Conservation (phyloP, 2,329 filamentous ascomycete species). For the Escovopsis sp. region DNA sequence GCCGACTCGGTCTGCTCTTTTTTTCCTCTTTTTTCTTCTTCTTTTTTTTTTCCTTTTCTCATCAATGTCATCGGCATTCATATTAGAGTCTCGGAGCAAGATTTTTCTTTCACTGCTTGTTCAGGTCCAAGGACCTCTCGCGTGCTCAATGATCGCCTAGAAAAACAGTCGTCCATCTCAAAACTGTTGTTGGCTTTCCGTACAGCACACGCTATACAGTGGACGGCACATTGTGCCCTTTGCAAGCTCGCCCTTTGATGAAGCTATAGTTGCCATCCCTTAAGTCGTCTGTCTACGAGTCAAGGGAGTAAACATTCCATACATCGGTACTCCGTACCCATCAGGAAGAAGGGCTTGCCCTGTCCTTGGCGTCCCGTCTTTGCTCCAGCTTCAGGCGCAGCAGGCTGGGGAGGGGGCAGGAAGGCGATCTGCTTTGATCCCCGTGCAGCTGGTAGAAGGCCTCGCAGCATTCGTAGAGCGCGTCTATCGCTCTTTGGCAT, state of each 20-base stretch:
- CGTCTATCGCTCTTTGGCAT: constrained; percentile 64
- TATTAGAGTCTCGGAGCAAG: constrained; percentile 99
- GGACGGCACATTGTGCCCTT: constrained; percentile 28
- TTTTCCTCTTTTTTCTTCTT: not conserved
- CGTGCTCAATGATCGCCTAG: constrained; percentile 98
- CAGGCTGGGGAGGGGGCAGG: constrained; percentile 72
- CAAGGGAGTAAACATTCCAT: too few species aligned
- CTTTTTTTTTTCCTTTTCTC: constrained; percentile 26
- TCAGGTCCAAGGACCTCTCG: constrained; percentile 74
- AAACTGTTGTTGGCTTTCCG: constrained; percentile 44
- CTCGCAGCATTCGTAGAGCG: constrained; percentile 87
- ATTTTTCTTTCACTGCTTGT: constrained; percentile 71
- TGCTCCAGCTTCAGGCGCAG: constrained; percentile 79
- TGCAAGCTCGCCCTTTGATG: too few species aligned
- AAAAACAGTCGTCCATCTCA: constrained; percentile 51
- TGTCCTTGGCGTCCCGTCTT: constrained; percentile 27
- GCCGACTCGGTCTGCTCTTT: too few species aligned
- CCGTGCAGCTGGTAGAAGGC: constrained; percentile 72
- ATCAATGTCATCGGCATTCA: constrained; percentile 73
- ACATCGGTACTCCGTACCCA: too few species aligned
- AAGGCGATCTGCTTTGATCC: constrained; percentile 58
- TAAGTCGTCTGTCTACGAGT: too few species aligned
- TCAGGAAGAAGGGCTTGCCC: too few species aligned
- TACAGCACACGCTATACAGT: constrained; percentile 26
- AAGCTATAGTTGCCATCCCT: not conserved